Evolutionary conservation across 305 asterid genomes (phyloP).

Genomic region (Solanum aculeatissimum): DNA sequence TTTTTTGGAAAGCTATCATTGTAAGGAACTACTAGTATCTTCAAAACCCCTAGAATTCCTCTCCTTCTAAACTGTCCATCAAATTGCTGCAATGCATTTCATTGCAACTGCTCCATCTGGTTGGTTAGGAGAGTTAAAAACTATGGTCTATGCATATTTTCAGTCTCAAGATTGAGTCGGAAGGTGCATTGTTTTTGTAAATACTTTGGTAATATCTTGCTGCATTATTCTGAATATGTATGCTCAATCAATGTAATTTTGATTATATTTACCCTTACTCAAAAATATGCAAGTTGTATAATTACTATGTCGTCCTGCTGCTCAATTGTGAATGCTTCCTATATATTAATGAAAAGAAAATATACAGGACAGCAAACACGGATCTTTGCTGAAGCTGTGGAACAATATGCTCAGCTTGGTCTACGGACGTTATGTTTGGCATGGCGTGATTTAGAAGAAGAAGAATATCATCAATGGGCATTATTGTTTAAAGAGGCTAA

Average conservation of each 20-base stretch:
- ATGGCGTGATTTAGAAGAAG: constrained; percentile 75
- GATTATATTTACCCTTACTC: background rate
- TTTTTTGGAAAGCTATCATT: background rate
- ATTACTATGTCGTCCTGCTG: background rate
- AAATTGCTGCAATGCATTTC: background rate
- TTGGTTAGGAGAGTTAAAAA: background rate
- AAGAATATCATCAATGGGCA: constrained; percentile 87
- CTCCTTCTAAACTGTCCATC: background rate
- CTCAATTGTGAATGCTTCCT: background rate
- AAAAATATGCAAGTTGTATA: background rate
- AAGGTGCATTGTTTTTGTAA: background rate
- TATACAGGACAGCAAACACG: constrained; percentile 75
- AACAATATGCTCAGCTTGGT: constrained; percentile 88
- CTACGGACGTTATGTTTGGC: constrained; percentile 93
- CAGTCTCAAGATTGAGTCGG: background rate
- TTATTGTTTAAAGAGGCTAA: constrained; percentile 87
- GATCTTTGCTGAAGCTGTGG: constrained; percentile 78
- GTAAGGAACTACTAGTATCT: background rate
- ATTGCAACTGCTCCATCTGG: background rate
- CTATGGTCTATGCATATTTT: background rate
- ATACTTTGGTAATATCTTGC: background rate
- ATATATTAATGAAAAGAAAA: background rate
- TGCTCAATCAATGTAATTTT: background rate
- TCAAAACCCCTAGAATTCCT: background rate
- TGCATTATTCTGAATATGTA: background rate